Base-by-base conservation (phyloP, 148 eudicot species). In the Euryodendron excelsum region DNA sequence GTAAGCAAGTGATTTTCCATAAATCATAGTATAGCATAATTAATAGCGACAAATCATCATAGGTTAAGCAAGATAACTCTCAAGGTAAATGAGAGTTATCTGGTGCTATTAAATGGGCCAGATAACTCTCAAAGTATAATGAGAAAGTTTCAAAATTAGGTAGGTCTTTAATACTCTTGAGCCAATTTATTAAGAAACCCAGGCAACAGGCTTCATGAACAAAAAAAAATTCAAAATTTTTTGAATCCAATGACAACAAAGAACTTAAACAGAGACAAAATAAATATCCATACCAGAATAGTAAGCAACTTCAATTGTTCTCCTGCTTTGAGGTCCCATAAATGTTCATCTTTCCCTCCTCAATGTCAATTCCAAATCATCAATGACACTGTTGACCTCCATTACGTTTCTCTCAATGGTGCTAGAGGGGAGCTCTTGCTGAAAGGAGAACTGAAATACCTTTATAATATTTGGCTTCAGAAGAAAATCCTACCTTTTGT, bases 191-290 rank as follows among this genome's bases (percentile, higher is more conserved):
- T 56, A 56, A 56, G 60, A 56, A 56, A 20, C 8, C 25, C 20
- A 56, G 53, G n/a, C n/a, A n/a, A n/a, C 13, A 67, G 31, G 37
- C 37, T 47, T 47, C 23, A 5, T 30, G 4, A 37, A 37, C 71
- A 67, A 23, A 10, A 2, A 23, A 44, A 44, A 5, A 20, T 12
- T 44, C 31, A 18, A 25, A 25, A 23, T 45, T 69, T 28, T 45
- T 45, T 4, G 17, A 61, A 28, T 44, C 17, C 52, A 30, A 75
- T 61, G 78, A 75, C 39, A 39, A 62, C 56, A 61, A 61, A 75
- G 78, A 58, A 37, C 66, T 59, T 61, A 59, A 8, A 74, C 2
- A 25, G 36, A 21, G 17, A 60, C 18, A 44, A 48, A 41, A 48
- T 18, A 10, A 27, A 25, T 59, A n/a, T n/a, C n/a, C n/a, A 41